These are phyloP conservation scores for Hypoxylon rickii DNA, from an alignment of 495 filamentous ascomycete genomes.

Conservation along the genomic window DNA sequence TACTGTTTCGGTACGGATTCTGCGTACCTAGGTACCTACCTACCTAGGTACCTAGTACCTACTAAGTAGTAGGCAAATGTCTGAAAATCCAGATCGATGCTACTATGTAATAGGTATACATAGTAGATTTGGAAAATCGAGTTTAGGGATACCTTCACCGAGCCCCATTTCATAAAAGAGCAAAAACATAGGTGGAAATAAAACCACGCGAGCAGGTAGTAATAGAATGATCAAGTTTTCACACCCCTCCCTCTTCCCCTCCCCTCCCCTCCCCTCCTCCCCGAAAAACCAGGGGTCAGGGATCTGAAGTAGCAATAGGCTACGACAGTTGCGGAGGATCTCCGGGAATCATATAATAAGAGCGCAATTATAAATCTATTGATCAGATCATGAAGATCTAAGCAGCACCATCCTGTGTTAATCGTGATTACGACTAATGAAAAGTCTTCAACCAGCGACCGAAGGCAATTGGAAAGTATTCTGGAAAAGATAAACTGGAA, in stretches of 20 bases:
- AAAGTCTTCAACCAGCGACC: no score
- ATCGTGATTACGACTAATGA: no score
- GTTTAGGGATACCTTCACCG: constrained; percentile 24
- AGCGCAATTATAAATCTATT: constrained; percentile 15
- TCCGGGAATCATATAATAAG: constrained; percentile 28
- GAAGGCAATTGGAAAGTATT: no score
- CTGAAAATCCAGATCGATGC: no score
- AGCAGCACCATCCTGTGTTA: constrained; percentile 7
- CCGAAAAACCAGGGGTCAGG: constrained; percentile 23
- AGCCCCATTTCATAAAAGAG: constrained; percentile 23
- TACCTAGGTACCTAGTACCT: neutral
- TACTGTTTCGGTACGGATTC: no score
- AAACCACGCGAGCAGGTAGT: constrained; percentile 33
- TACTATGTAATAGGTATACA: no score
- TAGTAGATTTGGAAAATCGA: constrained; percentile 4
- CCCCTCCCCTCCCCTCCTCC: no score
- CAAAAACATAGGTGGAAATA: constrained; percentile 3
- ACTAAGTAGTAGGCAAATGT: no score
- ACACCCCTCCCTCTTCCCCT: no score
- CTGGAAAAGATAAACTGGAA: neutral
- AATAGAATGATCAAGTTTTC: constrained; percentile 19
- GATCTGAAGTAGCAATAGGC: constrained; percentile 21
- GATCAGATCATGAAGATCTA: constrained; percentile 34
- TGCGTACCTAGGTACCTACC: neutral
- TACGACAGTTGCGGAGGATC: constrained; percentile 29